These are phyloP conservation scores for Tricholoma sp. DNA, from an alignment of 768 basidiomycete species.

Conservation along the genomic window DNA sequence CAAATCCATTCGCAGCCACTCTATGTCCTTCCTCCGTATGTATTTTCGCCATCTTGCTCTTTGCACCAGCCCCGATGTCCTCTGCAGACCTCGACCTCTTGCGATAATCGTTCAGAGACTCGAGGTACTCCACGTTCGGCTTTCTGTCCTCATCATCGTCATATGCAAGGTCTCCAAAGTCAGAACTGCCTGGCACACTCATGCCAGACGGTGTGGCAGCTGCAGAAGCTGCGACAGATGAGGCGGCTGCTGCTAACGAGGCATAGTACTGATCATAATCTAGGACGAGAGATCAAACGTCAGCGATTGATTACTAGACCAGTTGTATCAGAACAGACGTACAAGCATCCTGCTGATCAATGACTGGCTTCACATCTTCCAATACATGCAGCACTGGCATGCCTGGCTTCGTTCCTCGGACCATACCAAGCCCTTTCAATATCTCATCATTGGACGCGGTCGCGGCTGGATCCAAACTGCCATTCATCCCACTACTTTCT, in stretches of 20 bases:
- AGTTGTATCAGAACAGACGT: conserved; percentile 21
- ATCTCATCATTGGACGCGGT: conserved; percentile 65
- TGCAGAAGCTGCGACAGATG: conserved; percentile 47
- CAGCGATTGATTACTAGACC: not conserved
- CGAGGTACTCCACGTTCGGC: conserved; percentile 59
- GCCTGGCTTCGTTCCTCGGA: conserved; percentile 33
- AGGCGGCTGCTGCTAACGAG: conserved; percentile 61
- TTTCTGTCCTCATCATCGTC: conserved; percentile 72
- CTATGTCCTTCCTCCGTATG: conserved; percentile 15
- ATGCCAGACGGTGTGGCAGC: conserved; percentile 57
- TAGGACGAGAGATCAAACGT: conserved; percentile 19
- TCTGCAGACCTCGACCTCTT: conserved; percentile 70
- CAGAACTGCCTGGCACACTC: conserved; percentile 38
- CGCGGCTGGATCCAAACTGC: conserved; percentile 17
- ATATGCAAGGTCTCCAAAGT: conserved; percentile 45
- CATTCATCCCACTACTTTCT: conserved; percentile 20
- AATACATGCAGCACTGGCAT: conserved; percentile 14
- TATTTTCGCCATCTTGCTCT: conserved; percentile 36
- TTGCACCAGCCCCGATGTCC: conserved; percentile 38
- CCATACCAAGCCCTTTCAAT: conserved; percentile 59
- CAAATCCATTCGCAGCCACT: conserved; percentile 23
- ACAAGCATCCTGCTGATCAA: conserved; percentile 66
- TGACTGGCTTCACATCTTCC: conserved; percentile 23
- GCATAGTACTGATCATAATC: conserved; percentile 85
- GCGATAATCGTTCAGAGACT: conserved; percentile 65